A percentile compares a stretch with the other conserved stretches of the same genome.
Evolutionary conservation across 1,139 yeast species (phyloP).

Genomic region (Yamadazyma aaseri): DNA sequence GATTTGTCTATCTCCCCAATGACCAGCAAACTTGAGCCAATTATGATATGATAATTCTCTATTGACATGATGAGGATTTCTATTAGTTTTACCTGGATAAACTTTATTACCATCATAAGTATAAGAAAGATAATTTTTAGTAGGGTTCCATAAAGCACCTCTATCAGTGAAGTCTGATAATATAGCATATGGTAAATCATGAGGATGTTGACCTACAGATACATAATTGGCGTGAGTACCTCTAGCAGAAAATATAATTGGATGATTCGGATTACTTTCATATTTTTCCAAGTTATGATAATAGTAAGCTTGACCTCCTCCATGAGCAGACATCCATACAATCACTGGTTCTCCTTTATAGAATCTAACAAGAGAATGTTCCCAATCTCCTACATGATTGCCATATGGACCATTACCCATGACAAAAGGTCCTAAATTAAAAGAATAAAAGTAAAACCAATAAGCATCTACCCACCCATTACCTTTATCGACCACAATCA

Average conservation of each 20-base stretch:
- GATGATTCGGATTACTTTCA: slow-evolving; percentile 48
- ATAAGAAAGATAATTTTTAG: slow-evolving; percentile 76
- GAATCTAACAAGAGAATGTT: slow-evolving; percentile 85
- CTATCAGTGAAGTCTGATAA: slow-evolving; percentile 91
- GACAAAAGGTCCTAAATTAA: slow-evolving; percentile 92
- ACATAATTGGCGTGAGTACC: slow-evolving; percentile 98
- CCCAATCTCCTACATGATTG: slow-evolving; percentile 98
- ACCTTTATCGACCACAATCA: slow-evolving; percentile 87
- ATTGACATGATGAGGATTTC: slow-evolving; percentile 46
- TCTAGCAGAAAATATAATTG: slow-evolving; percentile 83
- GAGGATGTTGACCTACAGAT: slow-evolving; percentile 94
- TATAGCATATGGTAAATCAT: slow-evolving; percentile 89
- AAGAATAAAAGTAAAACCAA: slow-evolving; percentile 95
- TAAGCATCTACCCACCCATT: slow-evolving; percentile 91
- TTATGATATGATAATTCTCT: slow-evolving; percentile 65
- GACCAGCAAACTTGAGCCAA: slow-evolving; percentile 81
- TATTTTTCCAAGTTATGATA: slow-evolving; percentile 74
- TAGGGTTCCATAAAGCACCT: slow-evolving; percentile 94
- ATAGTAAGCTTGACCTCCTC: slow-evolving; percentile 90
- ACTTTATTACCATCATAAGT: slow-evolving; percentile 62
- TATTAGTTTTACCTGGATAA: slow-evolving; percentile 37
- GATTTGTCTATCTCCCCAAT: slow-evolving; percentile 87
- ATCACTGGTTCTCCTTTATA: slow-evolving; percentile 78
- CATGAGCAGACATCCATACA: slow-evolving; percentile 99
- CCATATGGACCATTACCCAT: slow-evolving; percentile 99